phyloP scores from a whole-genome alignment of 106 monocot genomes.

The Vanilla planifolia region DNA sequence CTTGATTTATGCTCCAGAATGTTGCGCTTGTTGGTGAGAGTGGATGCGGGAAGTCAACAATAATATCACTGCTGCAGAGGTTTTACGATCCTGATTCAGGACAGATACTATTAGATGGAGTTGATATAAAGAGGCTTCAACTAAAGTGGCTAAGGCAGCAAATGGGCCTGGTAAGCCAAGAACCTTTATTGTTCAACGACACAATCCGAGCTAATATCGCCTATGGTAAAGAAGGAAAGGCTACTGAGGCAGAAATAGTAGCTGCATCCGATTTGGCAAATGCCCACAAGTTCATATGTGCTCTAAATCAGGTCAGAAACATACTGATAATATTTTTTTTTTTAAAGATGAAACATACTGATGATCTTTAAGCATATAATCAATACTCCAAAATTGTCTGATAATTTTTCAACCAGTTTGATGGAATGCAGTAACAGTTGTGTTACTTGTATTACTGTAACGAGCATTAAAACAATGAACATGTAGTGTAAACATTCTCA shows the following conservation, averaged over 20 bases:
- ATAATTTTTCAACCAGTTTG: no score
- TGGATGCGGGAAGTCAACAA: constrained; percentile 10
- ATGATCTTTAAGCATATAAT: no score
- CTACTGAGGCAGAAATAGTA: constrained; percentile 10
- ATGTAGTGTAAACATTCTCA: no score
- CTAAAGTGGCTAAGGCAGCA: constrained; percentile 11
- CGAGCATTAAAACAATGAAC: no score
- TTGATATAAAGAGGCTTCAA: constrained; percentile 8
- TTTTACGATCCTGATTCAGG: constrained; percentile 15
- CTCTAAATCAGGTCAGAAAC: constrained; percentile 3
- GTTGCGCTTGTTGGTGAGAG: constrained; percentile 12
- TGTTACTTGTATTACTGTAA: no score
- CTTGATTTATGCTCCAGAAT: background rate
- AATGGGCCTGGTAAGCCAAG: constrained; percentile 12
- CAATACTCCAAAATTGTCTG: no score
- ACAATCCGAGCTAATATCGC: constrained; percentile 13
- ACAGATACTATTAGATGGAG: constrained; percentile 7
- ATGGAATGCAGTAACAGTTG: no score
- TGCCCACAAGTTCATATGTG: constrained; percentile 9
- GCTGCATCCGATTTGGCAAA: constrained; percentile 7
- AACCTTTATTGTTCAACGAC: constrained; percentile 13
- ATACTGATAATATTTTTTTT: no score
- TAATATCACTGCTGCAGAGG: constrained; percentile 10
- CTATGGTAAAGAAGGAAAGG: constrained; percentile 11
- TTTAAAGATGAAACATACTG: no score